phyloP scores from a whole-genome alignment of 2,329 filamentous ascomycete species.

The Pestalotiopsis sp. region DNA sequence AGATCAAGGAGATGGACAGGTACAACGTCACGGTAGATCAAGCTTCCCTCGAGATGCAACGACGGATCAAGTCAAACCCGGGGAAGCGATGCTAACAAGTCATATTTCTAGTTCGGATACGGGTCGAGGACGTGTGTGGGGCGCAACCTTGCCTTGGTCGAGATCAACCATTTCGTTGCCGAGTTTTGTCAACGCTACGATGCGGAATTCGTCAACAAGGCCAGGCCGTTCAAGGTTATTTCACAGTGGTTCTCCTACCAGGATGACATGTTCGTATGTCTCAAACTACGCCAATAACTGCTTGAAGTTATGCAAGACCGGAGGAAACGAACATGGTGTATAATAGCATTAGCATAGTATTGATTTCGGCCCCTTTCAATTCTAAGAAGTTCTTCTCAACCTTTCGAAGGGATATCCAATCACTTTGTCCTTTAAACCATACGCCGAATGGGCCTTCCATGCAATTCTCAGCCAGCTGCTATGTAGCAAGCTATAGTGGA shows the following conservation, averaged over 20 bases:
- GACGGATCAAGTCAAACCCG: not conserved
- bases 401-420: too few relatives aligned
- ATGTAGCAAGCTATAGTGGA: not conserved
- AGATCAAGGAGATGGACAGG: not conserved
- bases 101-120: not conserved
- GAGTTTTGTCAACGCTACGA: not conserved
- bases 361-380: too few relatives aligned
- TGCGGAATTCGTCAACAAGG: not conserved
- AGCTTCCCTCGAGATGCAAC: not conserved
- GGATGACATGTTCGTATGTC: not conserved
- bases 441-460: too few relatives aligned
- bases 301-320: not conserved
- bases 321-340: too few relatives aligned
- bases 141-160: not conserved
- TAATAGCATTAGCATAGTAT: too few relatives aligned
- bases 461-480: not conserved
- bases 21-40: not conserved
- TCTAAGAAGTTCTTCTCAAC: too few relatives aligned
- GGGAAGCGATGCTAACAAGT: not conserved
- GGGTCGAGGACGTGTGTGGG: not conserved
- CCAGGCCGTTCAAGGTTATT: not conserved
- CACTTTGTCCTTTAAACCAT: too few relatives aligned
- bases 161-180: not conserved
- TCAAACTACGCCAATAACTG: not conserved
- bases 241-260: not conserved